Base-by-base conservation (phyloP, 2,329 filamentous ascomycete species). In the Fusarium kyushuense region DNA sequence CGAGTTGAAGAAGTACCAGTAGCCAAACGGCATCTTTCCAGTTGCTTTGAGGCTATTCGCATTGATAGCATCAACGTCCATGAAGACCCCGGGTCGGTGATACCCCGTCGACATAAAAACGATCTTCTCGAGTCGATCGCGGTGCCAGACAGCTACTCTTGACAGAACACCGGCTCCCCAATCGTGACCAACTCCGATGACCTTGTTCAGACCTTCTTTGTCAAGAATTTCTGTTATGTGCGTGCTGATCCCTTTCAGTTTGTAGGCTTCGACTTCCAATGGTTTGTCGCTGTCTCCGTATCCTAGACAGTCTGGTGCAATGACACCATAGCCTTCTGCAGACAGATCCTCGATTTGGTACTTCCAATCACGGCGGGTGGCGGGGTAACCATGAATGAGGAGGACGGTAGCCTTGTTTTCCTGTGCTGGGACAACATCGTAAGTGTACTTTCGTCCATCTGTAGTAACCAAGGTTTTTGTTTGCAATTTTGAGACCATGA, bases 1-100 rank as follows among this genome's bases (percentile, higher is more conserved):
- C 1, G 57, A 58, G n/a, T 71, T 69, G 25, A 67, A 69, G 23
- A 71, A 71, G 9, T 71, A 71, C 63, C 63, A 71, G 19, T 71
- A 71, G 2, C 68, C 68, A 10, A 67, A 33, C 5, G 62, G 58
- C 65, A 54, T 69, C 2, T 69, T 67, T 1, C 69, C 65, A n/a
- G 56, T 38, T 17, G 65, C 27, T 2, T 45, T 36, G 2, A 62
- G 58, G 3, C 65, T 48, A 32, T 35, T 40, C 1, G 54, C 43
- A 6, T 71, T 71, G 5, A 69, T 17, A 3, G 25, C 47, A 25
- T 71, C 69, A 16, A 71, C 45, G 14, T 61, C 62, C 17, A 71
- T 55, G 16, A 71, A 55, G 0, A 48, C 25, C 0, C 64, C 67
- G 0, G 64, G 64, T 1, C 61, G 56, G 3, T 42, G 54, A 33